Evolutionary conservation across 106 monocot genomes (phyloP), one percentile per base, ranked within the genome.

Genomic region (Phalaenopsis aphrodite): DNA sequence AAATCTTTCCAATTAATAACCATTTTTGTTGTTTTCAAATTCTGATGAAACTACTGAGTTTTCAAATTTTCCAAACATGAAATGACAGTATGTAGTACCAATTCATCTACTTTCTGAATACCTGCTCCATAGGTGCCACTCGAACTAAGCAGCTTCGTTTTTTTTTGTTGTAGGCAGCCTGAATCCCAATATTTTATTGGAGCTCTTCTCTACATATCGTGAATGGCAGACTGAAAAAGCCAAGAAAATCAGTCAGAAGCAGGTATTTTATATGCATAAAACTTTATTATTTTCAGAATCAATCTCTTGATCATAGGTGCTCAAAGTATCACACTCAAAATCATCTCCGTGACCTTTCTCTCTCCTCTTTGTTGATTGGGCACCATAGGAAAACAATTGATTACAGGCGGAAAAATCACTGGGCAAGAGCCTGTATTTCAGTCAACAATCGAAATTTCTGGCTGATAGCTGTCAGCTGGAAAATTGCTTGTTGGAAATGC

Each of bases 221-320:
- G 92, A 94, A 79, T 97, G 94, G 96, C 92, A 94, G 71, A 94
- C 92, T 84, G 88, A 85, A 79, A 87, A 89, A 83, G 84, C 88
- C 81, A 92, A 88, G 71, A 82, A 78, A 48, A 92, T 97, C 37
- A 92, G 87, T 84, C 83, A 86, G 74, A 92, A 82, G 55, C 96
- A 97, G 92, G 96, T 96, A 82, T 68, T n/a, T 48, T 3, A 47
- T 52, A 10, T 48, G 30, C 46, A 49, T 52, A 69, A 39, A 69
- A 39, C 39, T 36, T 12, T 38, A 16, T 69, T 14, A 69, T 49
- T 36, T 52, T 11, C 42, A 74, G 3, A 23, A 30, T 49, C 49
- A 76, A 30, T 24, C 30, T 76, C 8, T 5, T 30, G 17, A 39
- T 49, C 41, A 41, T 18, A 41, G 42, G 19, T 73, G 41, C 12